Percentiles rank a stretch among this genome's conserved stretches.
phyloP scores from a whole-genome alignment of 495 filamentous ascomycete genomes.

The Aspergillus egyptiacus region DNA sequence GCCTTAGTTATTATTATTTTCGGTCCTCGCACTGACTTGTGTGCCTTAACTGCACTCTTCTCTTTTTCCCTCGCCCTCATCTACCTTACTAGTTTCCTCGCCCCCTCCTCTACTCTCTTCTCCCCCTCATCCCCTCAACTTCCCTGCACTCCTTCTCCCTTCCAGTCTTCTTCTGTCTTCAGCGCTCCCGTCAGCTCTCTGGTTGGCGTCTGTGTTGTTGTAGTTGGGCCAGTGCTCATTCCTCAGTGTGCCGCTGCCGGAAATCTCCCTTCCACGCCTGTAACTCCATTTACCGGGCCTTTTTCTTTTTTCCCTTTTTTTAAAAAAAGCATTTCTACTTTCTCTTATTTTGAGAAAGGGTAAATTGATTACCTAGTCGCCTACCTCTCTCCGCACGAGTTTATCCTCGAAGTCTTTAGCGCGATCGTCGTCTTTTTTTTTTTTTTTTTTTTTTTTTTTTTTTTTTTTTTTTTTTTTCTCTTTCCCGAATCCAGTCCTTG shows the following conservation, averaged over 20 bases:
- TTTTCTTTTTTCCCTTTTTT: slow-evolving; percentile 10
- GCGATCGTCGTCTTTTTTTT: slow-evolving; percentile 10
- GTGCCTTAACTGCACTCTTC: not conserved
- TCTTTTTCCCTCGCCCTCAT: slow-evolving; percentile 18
- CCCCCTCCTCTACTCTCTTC: slow-evolving; percentile 20
- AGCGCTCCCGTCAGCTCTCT: slow-evolving; percentile 5
- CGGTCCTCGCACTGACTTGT: slow-evolving; percentile 3
- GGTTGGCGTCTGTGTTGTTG: slow-evolving; percentile 17
- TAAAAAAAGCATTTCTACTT: too few species aligned
- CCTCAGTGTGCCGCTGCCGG: slow-evolving; percentile 20
- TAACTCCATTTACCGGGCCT: slow-evolving; percentile 17
- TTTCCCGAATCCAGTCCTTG: too few species aligned
- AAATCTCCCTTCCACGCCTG: slow-evolving; percentile 16
- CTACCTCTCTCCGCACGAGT: slow-evolving; percentile 22
- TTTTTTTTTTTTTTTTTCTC: slow-evolving; percentile 9
- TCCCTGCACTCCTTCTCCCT: too few species aligned
- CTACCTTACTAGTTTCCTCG: slow-evolving; percentile 16
- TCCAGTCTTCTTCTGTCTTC: too few species aligned
- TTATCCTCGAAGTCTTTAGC: slow-evolving; percentile 16
- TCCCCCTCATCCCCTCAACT: slow-evolving; percentile 19
- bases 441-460: slow-evolving; percentile 10
- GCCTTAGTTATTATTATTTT: slow-evolving; percentile 15
- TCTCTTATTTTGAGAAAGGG: slow-evolving; percentile 14
- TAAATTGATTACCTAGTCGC: slow-evolving; percentile 16
- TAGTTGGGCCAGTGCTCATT: slow-evolving; percentile 21